A percentile compares a stretch with the other conserved stretches of the same genome.
Evolutionary conservation across 352 stramenopile species (phyloP).

Genomic region (Pythium aphanidermatum): DNA sequence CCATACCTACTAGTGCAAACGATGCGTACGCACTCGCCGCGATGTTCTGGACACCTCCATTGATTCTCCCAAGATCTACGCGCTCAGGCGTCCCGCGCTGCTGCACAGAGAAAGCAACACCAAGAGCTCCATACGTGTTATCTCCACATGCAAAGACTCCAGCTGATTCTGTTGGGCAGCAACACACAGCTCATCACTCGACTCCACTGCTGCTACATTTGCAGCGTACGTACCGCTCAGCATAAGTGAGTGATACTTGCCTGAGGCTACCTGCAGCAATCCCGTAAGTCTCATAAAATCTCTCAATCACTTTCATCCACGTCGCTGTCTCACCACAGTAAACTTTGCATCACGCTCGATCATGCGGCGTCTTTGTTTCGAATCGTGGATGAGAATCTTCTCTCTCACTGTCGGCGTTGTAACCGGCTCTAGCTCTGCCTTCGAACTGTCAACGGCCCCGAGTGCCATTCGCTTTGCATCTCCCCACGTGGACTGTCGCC

Average conservation of each 20-base stretch:
- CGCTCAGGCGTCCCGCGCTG: conserved; percentile 20
- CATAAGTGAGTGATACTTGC: conserved; percentile 72
- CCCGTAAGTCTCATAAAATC: not conserved
- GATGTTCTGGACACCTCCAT: conserved; percentile 40
- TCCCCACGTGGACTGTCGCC: conserved; percentile 58
- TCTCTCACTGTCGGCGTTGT: conserved; percentile 45
- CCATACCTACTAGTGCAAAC: conserved; percentile 53
- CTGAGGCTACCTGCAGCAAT: conserved; percentile 43
- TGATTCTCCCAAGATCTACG: conserved; percentile 22
- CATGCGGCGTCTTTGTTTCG: conserved; percentile 26
- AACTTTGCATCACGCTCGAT: conserved; percentile 73
- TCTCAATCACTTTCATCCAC: not conserved
- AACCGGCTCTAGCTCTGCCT: conserved; percentile 13
- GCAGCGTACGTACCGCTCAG: conserved; percentile 37
- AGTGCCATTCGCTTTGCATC: conserved; percentile 48
- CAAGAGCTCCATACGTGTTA: conserved; percentile 55
- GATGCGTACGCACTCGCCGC: conserved; percentile 59
- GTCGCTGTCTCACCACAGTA: conserved; percentile 21
- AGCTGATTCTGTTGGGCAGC: no score
- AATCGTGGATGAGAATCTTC: conserved; percentile 36
- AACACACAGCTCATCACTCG: no score
- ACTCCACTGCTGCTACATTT: not conserved
- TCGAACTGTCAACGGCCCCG: conserved; percentile 10
- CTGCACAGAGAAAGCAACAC: conserved; percentile 1
- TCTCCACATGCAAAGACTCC: conserved; percentile 65